Percentiles rank a stretch among this genome's conserved stretches.
phyloP scores from a whole-genome alignment of 495 filamentous ascomycete genomes.

The Penicillium angulare region DNA sequence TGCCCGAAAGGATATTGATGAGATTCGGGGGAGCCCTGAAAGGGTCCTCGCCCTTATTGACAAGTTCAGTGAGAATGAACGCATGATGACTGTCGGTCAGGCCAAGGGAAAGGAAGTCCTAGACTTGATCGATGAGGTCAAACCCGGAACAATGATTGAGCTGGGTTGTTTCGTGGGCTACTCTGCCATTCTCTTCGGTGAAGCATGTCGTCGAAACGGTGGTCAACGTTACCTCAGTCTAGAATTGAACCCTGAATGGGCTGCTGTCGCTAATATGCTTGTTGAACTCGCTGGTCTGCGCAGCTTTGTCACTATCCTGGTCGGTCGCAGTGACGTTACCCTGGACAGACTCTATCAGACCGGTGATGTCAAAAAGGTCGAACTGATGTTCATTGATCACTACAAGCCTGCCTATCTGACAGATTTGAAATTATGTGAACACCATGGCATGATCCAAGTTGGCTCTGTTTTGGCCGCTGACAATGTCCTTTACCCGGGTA shows the following conservation, averaged over 20 bases:
- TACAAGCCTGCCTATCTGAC: constrained; percentile 68
- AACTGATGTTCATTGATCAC: constrained; percentile 73
- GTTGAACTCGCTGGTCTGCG: constrained; percentile 66
- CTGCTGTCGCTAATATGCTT: constrained; percentile 58
- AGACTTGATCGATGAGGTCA: constrained; percentile 59
- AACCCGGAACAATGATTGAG: constrained; percentile 71
- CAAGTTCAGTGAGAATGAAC: constrained; percentile 63
- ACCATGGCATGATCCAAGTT: constrained; percentile 56
- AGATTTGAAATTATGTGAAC: constrained; percentile 72
- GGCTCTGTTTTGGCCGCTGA: constrained; percentile 68
- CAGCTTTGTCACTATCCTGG: constrained; percentile 62
- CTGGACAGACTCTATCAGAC: constrained; percentile 52
- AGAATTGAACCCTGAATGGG: constrained; percentile 67
- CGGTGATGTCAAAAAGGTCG: constrained; percentile 56
- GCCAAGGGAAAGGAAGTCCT: constrained; percentile 68
- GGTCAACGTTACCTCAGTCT: constrained; percentile 64
- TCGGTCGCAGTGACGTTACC: constrained; percentile 61
- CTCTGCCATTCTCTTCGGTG: constrained; percentile 69
- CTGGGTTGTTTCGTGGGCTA: constrained; percentile 83
- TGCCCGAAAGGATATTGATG: constrained; percentile 51
- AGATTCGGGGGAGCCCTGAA: constrained; percentile 61
- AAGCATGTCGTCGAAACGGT: constrained; percentile 55
- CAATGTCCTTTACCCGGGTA: constrained; percentile 72
- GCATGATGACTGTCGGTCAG: constrained; percentile 75
- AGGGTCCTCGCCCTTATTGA: constrained; percentile 69